Percentiles rank a stretch among this genome's conserved stretches.
phyloP scores from a whole-genome alignment of 2,329 filamentous ascomycete species.

The Niveomyces coronatus region DNA sequence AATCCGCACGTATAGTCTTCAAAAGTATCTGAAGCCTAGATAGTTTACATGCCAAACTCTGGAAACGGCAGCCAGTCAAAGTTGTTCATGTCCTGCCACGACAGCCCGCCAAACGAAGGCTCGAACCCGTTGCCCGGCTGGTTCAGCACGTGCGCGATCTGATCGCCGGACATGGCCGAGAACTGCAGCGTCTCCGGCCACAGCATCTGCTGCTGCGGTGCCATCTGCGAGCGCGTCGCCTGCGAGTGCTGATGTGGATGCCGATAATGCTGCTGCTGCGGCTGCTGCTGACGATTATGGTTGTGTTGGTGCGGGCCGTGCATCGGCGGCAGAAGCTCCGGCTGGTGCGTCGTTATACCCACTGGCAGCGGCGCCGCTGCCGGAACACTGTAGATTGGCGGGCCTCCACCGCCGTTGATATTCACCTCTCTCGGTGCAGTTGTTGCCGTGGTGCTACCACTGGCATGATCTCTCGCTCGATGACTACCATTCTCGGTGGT shows the following conservation, averaged over 20 bases:
- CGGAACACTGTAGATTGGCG: conserved; percentile 4
- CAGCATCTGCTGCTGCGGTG: conserved; percentile 18
- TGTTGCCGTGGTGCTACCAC: neutral
- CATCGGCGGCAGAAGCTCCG: conserved; percentile 6
- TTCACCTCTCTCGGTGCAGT: neutral
- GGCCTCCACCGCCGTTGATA: too few relatives aligned
- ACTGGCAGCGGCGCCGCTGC: neutral
- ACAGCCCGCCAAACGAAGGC: conserved; percentile 42
- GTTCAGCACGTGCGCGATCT: conserved; percentile 56
- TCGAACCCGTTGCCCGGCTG: conserved; percentile 51
- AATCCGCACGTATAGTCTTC: too few relatives aligned
- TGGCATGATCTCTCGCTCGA: too few relatives aligned
- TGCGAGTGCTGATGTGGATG: conserved; percentile 12
- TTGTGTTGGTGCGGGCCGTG: conserved; percentile 4
- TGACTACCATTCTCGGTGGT: too few relatives aligned
- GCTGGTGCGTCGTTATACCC: neutral
- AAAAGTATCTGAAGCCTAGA: neutral
- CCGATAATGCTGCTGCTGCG: conserved; percentile 5
- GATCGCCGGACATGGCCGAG: conserved; percentile 59
- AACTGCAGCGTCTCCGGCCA: conserved; percentile 49
- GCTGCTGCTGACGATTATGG: conserved; percentile 12
- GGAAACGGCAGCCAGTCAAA: conserved; percentile 48
- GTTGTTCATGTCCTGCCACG: conserved; percentile 48
- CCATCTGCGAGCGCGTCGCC: conserved; percentile 12
- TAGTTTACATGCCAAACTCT: conserved; percentile 27